Percentiles rank a stretch among this genome's conserved stretches.
These are phyloP conservation scores for Chamaecyparis obtusa DNA, from an alignment of 75 land plant genomes.

Conservation along the genomic window DNA sequence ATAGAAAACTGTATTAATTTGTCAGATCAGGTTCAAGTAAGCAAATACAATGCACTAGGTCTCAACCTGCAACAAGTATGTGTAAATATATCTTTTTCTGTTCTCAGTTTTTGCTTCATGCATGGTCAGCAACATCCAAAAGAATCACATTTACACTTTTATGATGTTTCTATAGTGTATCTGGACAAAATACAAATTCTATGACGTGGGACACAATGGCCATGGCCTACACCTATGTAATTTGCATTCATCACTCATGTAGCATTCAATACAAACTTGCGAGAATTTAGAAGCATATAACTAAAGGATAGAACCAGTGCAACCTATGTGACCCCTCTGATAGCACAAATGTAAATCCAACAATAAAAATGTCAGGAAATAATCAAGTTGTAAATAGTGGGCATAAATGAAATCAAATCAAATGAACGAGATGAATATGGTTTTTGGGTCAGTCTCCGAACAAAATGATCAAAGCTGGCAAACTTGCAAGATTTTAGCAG, in stretches of 20 bases:
- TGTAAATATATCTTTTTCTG: background rate
- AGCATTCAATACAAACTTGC: background rate
- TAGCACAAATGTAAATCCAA: background rate
- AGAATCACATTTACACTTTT: background rate
- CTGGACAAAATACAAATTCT: background rate
- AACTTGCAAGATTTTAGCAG: no score
- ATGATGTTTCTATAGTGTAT: background rate
- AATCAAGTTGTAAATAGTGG: background rate
- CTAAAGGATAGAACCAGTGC: background rate
- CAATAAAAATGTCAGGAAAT: background rate
- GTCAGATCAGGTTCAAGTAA: background rate
- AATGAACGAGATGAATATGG: background rate
- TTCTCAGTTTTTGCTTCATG: background rate
- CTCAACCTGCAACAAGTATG: background rate
- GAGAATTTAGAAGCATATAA: background rate
- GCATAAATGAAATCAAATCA: background rate
- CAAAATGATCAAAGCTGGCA: background rate
- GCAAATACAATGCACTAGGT: background rate
- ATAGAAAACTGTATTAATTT: background rate
- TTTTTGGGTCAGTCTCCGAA: background rate
- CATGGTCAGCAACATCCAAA: background rate
- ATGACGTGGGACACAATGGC: background rate
- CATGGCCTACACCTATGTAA: background rate
- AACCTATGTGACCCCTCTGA: background rate
- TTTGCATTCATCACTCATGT: background rate